These are phyloP conservation scores for Moesziomyces globuligerus DNA, from an alignment of 1,284 basidiomycete species.

Conservation along the genomic window DNA sequence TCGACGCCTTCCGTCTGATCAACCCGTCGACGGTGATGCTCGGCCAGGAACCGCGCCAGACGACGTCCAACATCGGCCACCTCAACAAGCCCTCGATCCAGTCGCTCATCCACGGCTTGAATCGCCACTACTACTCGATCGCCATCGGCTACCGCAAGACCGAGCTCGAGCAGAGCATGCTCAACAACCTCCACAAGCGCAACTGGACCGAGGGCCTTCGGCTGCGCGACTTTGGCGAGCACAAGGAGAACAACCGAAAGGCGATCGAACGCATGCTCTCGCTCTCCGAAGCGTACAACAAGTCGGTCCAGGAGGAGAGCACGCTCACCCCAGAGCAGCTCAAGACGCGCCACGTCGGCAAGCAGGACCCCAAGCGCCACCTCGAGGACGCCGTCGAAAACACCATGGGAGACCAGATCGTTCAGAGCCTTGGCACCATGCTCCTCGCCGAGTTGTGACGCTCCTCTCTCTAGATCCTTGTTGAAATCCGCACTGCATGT, in stretches of 20 bases:
- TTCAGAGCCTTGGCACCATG: slow-evolving; percentile 66
- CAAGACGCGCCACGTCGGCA: slow-evolving; percentile 66
- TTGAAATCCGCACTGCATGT: not conserved
- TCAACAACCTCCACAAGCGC: slow-evolving; percentile 66
- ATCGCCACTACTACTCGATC: slow-evolving; percentile 67
- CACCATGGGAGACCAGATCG: slow-evolving; percentile 66
- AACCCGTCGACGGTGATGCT: slow-evolving; percentile 72
- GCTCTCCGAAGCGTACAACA: slow-evolving; percentile 66
- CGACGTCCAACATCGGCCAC: slow-evolving; percentile 97
- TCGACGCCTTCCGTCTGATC: slow-evolving; percentile 90
- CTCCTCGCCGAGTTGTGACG: slow-evolving; percentile 42
- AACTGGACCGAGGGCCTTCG: slow-evolving; percentile 66
- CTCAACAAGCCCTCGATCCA: slow-evolving; percentile 99
- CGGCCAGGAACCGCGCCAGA: slow-evolving; percentile 89
- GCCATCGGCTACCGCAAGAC: slow-evolving; percentile 67
- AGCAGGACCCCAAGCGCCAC: slow-evolving; percentile 67
- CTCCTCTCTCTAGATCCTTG: not conserved
- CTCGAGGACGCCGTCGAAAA: slow-evolving; percentile 65
- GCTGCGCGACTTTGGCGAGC: slow-evolving; percentile 64
- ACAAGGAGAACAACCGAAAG: slow-evolving; percentile 64
- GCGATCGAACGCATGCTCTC: slow-evolving; percentile 64
- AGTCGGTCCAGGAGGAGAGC: slow-evolving; percentile 65
- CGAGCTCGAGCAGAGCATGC: slow-evolving; percentile 66
- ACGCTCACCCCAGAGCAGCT: slow-evolving; percentile 62
- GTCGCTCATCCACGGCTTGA: slow-evolving; percentile 69